phyloP scores from a whole-genome alignment of 331 rosid genomes.

The Saraca asoca region DNA sequence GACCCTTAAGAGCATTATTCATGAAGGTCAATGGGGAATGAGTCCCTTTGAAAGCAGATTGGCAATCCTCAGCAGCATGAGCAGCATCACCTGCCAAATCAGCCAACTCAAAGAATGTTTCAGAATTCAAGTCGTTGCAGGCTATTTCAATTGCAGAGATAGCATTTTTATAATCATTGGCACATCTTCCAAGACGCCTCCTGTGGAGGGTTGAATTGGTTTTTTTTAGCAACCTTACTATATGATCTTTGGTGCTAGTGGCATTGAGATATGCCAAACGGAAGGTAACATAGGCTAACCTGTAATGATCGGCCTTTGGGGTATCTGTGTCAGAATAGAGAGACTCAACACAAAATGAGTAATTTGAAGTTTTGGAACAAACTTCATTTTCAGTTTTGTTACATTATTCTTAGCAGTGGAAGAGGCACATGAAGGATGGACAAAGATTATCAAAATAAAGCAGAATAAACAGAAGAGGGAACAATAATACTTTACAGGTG shows the following conservation, averaged over 20 bases:
- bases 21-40: constrained; percentile 19
- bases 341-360: constrained; percentile 49
- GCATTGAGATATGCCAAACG: constrained; percentile 46
- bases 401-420: neutral
- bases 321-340: constrained; percentile 44
- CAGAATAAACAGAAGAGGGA: neutral
- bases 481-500: constrained; percentile 11
- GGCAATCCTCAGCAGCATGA: constrained; percentile 39
- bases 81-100: constrained; percentile 39
- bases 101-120: constrained; percentile 45
- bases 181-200: constrained; percentile 34
- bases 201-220: neutral
- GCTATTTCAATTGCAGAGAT: constrained; percentile 37
- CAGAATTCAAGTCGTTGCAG: constrained; percentile 49
- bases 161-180: constrained; percentile 38
- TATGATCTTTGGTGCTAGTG: constrained; percentile 27
- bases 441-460: constrained; percentile 13
- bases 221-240: constrained; percentile 33
- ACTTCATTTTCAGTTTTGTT: constrained; percentile 40
- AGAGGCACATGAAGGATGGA: constrained; percentile 5
- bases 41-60: constrained; percentile 29
- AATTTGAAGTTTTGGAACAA: constrained; percentile 42
- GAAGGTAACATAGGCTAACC: constrained; percentile 41
- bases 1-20: constrained; percentile 37
- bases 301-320: constrained; percentile 38